Evolutionary conservation across 805 yeast species (phyloP), one percentile per base, ranked within the genome.

Genomic region (Yamadazyma kitorensis): DNA sequence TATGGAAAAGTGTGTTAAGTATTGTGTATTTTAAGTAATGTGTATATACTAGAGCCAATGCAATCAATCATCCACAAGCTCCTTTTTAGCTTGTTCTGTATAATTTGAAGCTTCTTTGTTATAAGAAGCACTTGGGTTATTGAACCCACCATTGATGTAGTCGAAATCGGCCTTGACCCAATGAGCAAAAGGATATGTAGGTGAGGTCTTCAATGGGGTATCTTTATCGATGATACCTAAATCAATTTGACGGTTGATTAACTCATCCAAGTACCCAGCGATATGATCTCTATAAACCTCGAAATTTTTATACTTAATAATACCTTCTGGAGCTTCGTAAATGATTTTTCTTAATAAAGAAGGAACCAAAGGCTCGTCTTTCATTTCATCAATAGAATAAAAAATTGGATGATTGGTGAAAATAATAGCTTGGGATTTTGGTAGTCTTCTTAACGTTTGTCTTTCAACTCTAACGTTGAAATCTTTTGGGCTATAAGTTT

Each of bases 401-500:
- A 80, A 83, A n/a, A 80, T 68, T 4, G 88, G 89, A 52, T 82
- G 89, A 51, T 82, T 82, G 17, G 87, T 78, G 64, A 82, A 82
- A 31, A 82, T 76, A 40, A 82, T 76, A 3, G 87, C 87, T 29
- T 65, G 48, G 0, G 82, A 59, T 51, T 68, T 78, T 24, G 89
- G 88, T 34, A 82, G 64, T 49, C 82, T 68, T 51, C 87, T 66
- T 37, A 82, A 61, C 1, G 88, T 78, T 54, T 82, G 89, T 46
- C 87, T 70, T 55, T 82, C 87, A 6, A 81, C 84, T 46, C 89
- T 68, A 9, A 82, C 82, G 40, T 76, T 75, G 55, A 79, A 80
- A 40, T 80, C 71, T 14, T 61, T 61, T 17, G 78, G 80, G 34
- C 66, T 67, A 3, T 70, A 55, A 16, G 46, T 38, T 35, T 51